phyloP scores from a whole-genome alignment of 257 asterid genomes.

The Ehretia macrophylla region DNA sequence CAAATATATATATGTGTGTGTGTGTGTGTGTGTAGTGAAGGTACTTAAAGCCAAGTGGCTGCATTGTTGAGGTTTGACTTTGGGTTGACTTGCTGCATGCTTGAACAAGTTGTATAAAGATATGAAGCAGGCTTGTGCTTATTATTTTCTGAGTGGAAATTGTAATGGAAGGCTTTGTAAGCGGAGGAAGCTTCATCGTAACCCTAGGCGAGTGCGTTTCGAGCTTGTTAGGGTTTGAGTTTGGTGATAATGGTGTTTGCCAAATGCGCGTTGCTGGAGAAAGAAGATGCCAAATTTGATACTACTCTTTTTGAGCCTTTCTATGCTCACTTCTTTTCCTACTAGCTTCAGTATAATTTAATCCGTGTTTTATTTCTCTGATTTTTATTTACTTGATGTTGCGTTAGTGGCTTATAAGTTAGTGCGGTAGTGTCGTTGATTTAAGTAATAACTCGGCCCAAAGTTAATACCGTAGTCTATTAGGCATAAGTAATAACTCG shows the following conservation, averaged over 20 bases:
- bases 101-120: background rate
- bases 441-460: no score
- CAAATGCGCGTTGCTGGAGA: background rate
- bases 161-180: background rate
- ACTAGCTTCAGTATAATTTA: conserved; percentile 51
- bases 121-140: no score
- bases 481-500: no score
- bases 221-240: background rate
- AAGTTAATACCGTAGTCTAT: no score
- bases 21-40: no score
- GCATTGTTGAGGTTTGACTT: background rate
- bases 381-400: background rate
- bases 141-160: no score
- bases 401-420: no score
- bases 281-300: background rate
- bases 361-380: no score
- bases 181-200: background rate
- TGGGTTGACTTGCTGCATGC: no score
- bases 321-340: conserved; percentile 54
- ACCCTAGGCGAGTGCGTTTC: background rate
- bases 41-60: background rate
- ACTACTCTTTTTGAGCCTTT: conserved; percentile 38
- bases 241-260: background rate
- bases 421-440: no score
- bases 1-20: no score